Percentiles rank a stretch among this genome's conserved stretches.
Evolutionary conservation across 805 yeast genomes (phyloP).

Genomic region (Saturnispora hagleri): DNA sequence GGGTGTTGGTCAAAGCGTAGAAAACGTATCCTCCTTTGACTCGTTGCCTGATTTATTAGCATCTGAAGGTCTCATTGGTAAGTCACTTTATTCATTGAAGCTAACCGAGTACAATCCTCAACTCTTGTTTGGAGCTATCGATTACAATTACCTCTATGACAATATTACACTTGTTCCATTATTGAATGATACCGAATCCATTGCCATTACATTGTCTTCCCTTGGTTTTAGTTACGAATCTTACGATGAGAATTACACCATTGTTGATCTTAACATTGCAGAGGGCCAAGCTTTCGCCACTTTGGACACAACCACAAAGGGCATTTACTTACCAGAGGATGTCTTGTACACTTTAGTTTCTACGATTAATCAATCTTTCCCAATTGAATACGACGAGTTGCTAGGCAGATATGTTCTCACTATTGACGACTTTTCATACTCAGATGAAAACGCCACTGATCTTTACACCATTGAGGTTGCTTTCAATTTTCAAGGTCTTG

Average conservation of each 20-base stretch:
- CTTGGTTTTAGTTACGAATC: constrained; percentile 9
- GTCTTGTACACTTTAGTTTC: constrained; percentile 1
- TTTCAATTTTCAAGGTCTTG: constrained; percentile 45
- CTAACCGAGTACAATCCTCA: not conserved
- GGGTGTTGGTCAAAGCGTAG: constrained; percentile 12
- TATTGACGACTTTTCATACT: not conserved
- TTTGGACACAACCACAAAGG: constrained; percentile 4
- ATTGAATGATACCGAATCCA: constrained; percentile 9
- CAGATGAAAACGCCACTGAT: not conserved
- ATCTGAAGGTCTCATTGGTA: constrained; percentile 9
- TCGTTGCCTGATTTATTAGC: constrained; percentile 11
- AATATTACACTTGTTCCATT: constrained; percentile 12
- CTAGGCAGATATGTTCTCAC: constrained; percentile 6
- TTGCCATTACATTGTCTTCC: constrained; percentile 12
- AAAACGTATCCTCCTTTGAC: constrained; percentile 6
- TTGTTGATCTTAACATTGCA: constrained; percentile 5
- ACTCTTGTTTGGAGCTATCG: constrained; percentile 14
- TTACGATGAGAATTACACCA: not conserved
- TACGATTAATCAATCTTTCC: not conserved
- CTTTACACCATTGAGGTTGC: constrained; percentile 16
- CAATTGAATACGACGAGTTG: constrained; percentile 5
- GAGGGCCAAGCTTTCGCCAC: constrained; percentile 5
- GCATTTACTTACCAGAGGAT: constrained; percentile 8
- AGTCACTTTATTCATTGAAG: constrained; percentile 11
- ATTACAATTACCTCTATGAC: constrained; percentile 1